Conservation (phyloP, 2,329 filamentous ascomycete species). For the Colletotrichum neosansevieriae region DNA sequence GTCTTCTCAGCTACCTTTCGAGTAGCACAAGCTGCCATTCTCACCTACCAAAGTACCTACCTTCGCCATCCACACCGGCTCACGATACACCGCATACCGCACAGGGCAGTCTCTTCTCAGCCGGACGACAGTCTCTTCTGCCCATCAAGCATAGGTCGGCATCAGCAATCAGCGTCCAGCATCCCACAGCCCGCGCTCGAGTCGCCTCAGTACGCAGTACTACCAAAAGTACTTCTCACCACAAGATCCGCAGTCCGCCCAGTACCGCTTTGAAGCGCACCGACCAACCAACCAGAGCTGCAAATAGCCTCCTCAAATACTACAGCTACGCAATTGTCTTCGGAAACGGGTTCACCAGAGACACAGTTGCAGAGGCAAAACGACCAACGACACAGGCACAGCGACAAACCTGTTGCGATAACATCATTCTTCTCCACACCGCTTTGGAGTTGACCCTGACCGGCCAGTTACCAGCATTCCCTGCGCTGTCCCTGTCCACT, state of each 20-base stretch:
- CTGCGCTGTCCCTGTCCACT: conserved; percentile 18
- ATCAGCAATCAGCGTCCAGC: background rate
- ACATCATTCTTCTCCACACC: conserved; percentile 38
- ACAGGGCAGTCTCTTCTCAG: background rate
- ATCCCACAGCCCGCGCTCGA: background rate
- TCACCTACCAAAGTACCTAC: background rate
- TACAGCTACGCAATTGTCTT: background rate
- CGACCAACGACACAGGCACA: conserved; percentile 3
- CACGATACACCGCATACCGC: conserved; percentile 2
- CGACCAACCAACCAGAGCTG: conserved; percentile 13
- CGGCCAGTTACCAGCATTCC: conserved; percentile 5
- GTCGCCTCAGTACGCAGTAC: background rate
- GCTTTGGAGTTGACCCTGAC: conserved; percentile 24
- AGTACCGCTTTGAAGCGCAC: conserved; percentile 20
- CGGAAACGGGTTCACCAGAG: conserved; percentile 1
- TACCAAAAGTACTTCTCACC: background rate
- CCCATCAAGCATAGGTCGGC: background rate
- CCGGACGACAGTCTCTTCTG: background rate
- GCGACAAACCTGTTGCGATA: conserved; percentile 34
- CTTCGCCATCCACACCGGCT: conserved; percentile 1
- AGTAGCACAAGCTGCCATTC: no score
- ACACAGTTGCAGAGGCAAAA: conserved; percentile 27
- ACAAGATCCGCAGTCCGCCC: conserved; percentile 1
- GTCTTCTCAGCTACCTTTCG: background rate
- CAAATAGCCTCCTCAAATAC: background rate